These are phyloP conservation scores for Chloranthus sessilifolius DNA, from an alignment of 164 flowering plant species.

Conservation along the genomic window DNA sequence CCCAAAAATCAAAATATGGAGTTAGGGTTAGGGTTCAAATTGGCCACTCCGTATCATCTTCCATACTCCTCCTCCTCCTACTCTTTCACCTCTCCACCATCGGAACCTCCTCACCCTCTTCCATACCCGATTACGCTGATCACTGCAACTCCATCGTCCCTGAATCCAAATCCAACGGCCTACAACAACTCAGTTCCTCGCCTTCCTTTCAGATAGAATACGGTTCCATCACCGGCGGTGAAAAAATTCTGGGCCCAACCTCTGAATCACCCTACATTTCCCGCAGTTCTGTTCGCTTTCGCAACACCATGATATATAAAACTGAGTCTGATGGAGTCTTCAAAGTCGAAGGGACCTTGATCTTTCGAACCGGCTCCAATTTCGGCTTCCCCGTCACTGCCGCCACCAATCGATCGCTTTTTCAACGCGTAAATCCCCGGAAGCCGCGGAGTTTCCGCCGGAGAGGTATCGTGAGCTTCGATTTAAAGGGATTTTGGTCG, in stretches of 20 bases:
- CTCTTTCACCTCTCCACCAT: slow-evolving; percentile 5
- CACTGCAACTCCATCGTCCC: slow-evolving; percentile 22
- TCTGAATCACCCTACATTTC: neutral
- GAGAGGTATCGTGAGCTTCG: slow-evolving; percentile 14
- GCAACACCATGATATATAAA: neutral
- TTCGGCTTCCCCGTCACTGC: neutral
- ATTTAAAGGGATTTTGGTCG: slow-evolving; percentile 51
- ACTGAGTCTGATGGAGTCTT: slow-evolving; percentile 18
- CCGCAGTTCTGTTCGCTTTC: slow-evolving; percentile 9
- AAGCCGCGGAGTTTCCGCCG: neutral
- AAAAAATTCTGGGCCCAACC: slow-evolving; percentile 6
- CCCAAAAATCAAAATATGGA: slow-evolving; percentile 5
- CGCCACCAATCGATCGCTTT: neutral
- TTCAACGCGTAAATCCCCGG: no score
- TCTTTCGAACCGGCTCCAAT: neutral
- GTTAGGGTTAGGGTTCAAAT: slow-evolving; percentile 20
- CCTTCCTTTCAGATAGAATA: slow-evolving; percentile 1
- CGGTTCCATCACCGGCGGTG: slow-evolving; percentile 19
- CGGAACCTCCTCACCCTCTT: neutral
- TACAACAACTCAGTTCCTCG: no score
- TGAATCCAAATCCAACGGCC: neutral
- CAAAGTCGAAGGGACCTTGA: slow-evolving; percentile 15
- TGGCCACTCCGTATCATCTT: no score
- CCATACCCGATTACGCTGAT: slow-evolving; percentile 11
- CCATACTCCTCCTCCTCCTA: neutral